These are phyloP conservation scores for Quercus glauca DNA, from an alignment of 306 rosid genomes.

Conservation along the genomic window DNA sequence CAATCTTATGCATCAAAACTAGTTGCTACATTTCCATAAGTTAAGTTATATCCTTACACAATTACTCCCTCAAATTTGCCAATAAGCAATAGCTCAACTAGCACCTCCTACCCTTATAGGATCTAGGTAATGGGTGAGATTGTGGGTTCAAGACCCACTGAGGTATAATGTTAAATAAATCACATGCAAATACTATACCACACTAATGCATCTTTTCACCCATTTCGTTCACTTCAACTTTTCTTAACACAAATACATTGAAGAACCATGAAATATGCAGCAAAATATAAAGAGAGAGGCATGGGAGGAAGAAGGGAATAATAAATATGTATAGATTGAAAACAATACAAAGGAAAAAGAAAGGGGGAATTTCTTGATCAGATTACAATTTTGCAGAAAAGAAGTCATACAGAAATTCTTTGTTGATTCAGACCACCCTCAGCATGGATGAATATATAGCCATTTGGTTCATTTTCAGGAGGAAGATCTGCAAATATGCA, in stretches of 20 bases:
- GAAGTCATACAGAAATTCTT: conserved; percentile 78
- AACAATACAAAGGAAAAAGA: neutral
- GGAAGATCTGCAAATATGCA: conserved; percentile 68
- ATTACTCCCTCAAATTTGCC: neutral
- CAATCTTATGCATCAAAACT: neutral
- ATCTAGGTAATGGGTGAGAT: too few relatives aligned
- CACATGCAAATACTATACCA: neutral
- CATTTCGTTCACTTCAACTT: neutral
- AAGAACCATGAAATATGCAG: conserved; percentile 10
- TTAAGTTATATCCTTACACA: neutral
- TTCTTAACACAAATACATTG: conserved; percentile 1
- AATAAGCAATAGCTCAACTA: too few relatives aligned
- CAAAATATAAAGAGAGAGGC: neutral
- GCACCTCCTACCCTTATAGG: too few relatives aligned
- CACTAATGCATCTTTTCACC: neutral
- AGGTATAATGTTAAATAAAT: neutral
- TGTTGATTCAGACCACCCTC: conserved; percentile 98
- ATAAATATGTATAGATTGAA: conserved; percentile 1
- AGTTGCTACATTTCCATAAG: neutral
- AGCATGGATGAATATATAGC: conserved; percentile 93
- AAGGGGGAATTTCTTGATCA: neutral
- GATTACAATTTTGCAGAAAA: conserved; percentile 12
- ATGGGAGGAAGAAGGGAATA: conserved; percentile 3
- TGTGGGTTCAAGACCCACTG: too few relatives aligned
- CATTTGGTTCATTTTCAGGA: conserved; percentile 77